Conservation (phyloP, 2,329 filamentous ascomycete species). For the Neopestalotiopsis sp. region DNA sequence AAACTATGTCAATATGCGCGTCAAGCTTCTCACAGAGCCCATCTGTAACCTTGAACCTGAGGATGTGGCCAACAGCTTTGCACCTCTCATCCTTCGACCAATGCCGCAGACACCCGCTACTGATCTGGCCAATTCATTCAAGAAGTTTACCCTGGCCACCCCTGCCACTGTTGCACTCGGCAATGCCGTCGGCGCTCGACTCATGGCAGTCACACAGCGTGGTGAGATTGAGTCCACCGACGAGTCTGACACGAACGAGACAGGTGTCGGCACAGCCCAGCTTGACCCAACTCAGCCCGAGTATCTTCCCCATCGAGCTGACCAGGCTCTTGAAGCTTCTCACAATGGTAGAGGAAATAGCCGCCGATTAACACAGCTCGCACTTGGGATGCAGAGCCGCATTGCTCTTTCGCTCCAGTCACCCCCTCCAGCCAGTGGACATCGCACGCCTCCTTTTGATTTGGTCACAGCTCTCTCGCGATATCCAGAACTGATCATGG, state of each 20-base stretch:
- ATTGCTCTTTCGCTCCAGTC: neutral
- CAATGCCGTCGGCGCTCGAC: neutral
- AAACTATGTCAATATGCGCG: neutral
- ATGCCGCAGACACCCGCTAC: neutral
- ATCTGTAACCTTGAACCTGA: neutral
- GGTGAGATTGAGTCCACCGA: neutral
- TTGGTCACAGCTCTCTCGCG: neutral
- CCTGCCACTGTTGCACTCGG: conserved; percentile 12
- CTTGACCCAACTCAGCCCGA: neutral
- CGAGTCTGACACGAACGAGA: neutral
- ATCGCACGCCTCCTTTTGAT: neutral
- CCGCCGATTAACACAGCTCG: neutral
- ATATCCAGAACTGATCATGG: conserved; percentile 42
- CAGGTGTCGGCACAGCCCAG: neutral
- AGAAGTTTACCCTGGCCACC: conserved; percentile 12
- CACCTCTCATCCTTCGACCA: neutral
- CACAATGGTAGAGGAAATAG: neutral
- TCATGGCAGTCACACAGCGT: neutral
- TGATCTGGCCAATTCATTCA: neutral
- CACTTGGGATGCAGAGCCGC: neutral
- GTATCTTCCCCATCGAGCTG: neutral
- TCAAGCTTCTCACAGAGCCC: neutral
- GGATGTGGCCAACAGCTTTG: neutral
- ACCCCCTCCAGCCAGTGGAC: neutral
- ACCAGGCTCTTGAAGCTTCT: neutral